Evolutionary conservation across 225 moss, liverwort and hornwort genomes (phyloP).

Genomic region (Physcomitrium patens): DNA sequence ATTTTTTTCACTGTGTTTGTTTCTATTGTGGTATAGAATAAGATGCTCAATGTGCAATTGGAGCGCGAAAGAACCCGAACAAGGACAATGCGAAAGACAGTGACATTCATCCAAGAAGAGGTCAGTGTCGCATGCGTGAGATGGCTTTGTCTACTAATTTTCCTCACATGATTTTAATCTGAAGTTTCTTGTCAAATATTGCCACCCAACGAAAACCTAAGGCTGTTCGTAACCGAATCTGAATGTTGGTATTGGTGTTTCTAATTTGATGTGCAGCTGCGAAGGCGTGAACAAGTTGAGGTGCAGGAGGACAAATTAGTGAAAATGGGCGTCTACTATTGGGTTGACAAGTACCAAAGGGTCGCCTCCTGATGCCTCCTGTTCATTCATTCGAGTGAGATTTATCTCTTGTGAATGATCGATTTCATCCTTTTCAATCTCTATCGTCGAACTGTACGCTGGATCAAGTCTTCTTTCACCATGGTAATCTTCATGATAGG

Average conservation of each 20-base stretch:
- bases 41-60: constrained; percentile 43
- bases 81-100: constrained; percentile 33
- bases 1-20: not conserved
- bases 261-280: constrained; percentile 5
- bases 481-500: not conserved
- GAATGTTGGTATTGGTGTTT: not conserved
- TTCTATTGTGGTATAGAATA: constrained; percentile 24
- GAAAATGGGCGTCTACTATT: constrained; percentile 39
- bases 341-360: constrained; percentile 50
- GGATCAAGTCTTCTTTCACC: not conserved
- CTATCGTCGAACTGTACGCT: not conserved
- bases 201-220: not conserved
- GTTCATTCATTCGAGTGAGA: constrained; percentile 19
- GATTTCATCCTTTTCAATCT: constrained; percentile 9
- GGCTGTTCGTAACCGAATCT: not conserved
- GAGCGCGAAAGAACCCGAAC: constrained; percentile 8
- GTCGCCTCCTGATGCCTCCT: constrained; percentile 32
- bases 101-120: constrained; percentile 39
- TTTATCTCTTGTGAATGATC: constrained; percentile 9
- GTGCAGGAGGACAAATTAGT: constrained; percentile 30
- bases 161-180: not conserved
- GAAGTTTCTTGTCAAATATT: not conserved
- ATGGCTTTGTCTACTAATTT: not conserved
- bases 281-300: constrained; percentile 36
- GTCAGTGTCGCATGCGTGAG: not conserved